Base-by-base conservation (phyloP, 768 basidiomycete genomes). In the Rhodotorula kratochvilovae region DNA sequence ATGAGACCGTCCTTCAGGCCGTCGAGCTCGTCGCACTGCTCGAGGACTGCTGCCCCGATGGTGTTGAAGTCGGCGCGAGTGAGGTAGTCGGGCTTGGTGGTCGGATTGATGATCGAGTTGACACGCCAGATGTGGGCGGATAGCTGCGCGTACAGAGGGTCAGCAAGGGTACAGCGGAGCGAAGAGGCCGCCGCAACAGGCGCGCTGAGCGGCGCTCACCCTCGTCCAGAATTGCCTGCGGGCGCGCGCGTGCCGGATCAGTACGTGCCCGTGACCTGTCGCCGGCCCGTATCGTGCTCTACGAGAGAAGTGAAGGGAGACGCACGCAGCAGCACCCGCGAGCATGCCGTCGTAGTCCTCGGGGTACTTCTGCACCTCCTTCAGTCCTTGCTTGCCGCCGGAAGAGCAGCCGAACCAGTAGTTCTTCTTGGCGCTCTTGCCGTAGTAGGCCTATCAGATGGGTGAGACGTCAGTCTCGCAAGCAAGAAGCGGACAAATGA, bases 1-100 rank as follows among this genome's bases (percentile, higher is more conserved):
- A 81, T 74, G 63, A 81, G 71, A 17, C 77, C 77, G 50, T 81
- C 81, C 66, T 79, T 79, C 31, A 77, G 39, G 6, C 74, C 72
- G 55, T 77, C 76, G 25, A 70, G 58, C n/a, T 45, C 67, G 67
- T 77, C 76, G 64, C 76, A 77, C 56, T 77, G 76, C 0, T 39
- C 27, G 8, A 67, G 45, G 36, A 75, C 73, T 8, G 5, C 31
- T 2, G 54, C 54, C 5, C 33, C 54, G 61, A 73, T 67, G 25
- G 19, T 17, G 21, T 31, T 51, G 57, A 63, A 73, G 60, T 73
- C 61, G 51, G 68, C 17, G 16, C 48, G 7, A 13, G 36, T n/a
- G 55, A 77, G 70, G 57, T 72, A 61, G 27, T 59, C 62, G 23
- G 68, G 51, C 0, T 68, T 50, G 45, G 55, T 65, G 21, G 51